Conservation (phyloP, 805 yeast genomes). For the Grigorovia humatica region DNA sequence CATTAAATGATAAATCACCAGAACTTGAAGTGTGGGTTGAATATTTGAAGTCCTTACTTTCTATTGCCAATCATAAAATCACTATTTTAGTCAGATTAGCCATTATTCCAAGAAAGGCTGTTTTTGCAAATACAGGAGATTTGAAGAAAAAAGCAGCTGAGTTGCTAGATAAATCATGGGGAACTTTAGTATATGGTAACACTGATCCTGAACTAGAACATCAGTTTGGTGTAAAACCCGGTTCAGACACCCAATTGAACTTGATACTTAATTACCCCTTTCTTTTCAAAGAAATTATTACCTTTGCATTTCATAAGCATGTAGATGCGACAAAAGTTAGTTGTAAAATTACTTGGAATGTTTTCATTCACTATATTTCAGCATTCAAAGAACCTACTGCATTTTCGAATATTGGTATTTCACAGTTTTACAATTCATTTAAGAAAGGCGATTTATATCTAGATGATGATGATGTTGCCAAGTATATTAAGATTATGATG, state of each 20-base stretch:
- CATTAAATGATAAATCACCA: conserved; percentile 24
- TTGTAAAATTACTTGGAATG: conserved; percentile 58
- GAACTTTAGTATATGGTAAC: conserved; percentile 54
- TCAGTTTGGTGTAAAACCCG: conserved; percentile 49
- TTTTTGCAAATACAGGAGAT: conserved; percentile 51
- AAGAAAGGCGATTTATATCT: conserved; percentile 16
- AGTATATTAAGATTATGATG: conserved; percentile 12
- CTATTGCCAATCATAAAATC: conserved; percentile 55
- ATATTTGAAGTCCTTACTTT: conserved; percentile 47
- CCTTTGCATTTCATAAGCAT: conserved; percentile 60
- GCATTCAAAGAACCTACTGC: conserved; percentile 12
- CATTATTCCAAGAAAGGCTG: conserved; percentile 63
- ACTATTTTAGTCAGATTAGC: conserved; percentile 60
- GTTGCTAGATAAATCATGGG: conserved; percentile 60
- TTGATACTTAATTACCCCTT: conserved; percentile 49
- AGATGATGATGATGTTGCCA: conserved; percentile 18
- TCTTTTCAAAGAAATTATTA: conserved; percentile 52
- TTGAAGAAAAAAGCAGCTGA: conserved; percentile 49
- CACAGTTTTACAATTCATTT: conserved; percentile 21
- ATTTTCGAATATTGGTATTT: conserved; percentile 12
- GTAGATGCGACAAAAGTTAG: conserved; percentile 50
- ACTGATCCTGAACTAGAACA: conserved; percentile 38
- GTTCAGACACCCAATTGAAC: conserved; percentile 65
- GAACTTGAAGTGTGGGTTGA: conserved; percentile 52
- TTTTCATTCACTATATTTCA: conserved; percentile 29